Evolutionary conservation across 257 asterid species (phyloP), one percentile per base, ranked within the genome.

Genomic region (Fraxinus pennsylvanica): DNA sequence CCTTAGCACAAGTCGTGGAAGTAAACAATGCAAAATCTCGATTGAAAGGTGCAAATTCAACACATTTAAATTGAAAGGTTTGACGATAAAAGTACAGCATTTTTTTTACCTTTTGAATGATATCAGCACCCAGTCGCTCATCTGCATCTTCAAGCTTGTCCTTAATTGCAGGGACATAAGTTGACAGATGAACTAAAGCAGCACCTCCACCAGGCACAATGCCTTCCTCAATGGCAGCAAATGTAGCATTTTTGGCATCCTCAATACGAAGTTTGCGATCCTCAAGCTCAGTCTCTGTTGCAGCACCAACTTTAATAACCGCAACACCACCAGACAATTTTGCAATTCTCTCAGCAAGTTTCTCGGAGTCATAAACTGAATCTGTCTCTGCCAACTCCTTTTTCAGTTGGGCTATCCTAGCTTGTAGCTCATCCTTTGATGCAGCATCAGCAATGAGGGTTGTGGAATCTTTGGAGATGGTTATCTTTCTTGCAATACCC

Each of bases 191-290:
- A 74, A 92, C 99, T 3, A 92, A 85, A 1, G 99, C 98, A 57
- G 99, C 99, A 29, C 99, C 98, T 21, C 98, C 99, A 59, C 99
- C 99, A 1, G 99, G 99, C 43, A 96, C 98, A 45, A 96, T 93
- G 52, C 99, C 99, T 87, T 96, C 99, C 87, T 96, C 99, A 69
- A 96, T 96, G 68, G 98, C 99, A 78, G 98, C 99, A 85, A 96
- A 96, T 5, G 99, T 96, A 2, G 98, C 99, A 82, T 96, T 96
- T 75, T 93, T 96, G 68, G 99, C 99, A 86, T 96, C 99, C 85
- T 96, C 99, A 74, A 96, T 88, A 22, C 98, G 90, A 29, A 96
- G 97, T 74, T 93, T 93, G 41, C 94, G 90, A 86, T 96, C 99
- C 89, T 96, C 99, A 1, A 96, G 97, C 84, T 96, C 98, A 0